Conservation (phyloP, 192 early-diverging fungal genomes). For the Rhizophagus prolifer region DNA sequence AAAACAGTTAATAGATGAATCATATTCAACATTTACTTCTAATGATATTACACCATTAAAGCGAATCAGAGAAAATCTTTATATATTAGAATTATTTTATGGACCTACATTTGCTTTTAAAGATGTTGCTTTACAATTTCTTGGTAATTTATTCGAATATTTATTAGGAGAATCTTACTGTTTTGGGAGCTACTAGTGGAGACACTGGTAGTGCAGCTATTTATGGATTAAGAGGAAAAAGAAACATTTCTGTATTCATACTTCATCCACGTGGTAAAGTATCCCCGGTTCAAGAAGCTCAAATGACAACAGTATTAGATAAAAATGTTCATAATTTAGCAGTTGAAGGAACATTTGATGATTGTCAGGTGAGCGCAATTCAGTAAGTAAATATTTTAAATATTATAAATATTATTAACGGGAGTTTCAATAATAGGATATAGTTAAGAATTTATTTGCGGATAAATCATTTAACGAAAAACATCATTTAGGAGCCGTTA, state of each 20-base stretch:
- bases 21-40: conserved; percentile 78
- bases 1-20: conserved; percentile 59
- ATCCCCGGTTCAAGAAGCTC: conserved; percentile 93
- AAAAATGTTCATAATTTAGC: conserved; percentile 91
- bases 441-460: conserved; percentile 88
- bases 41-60: conserved; percentile 76
- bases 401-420: too few relatives aligned
- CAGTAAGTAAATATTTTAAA: neutral
- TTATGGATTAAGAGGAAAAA: conserved; percentile 91
- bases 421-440: conserved; percentile 55
- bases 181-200: conserved; percentile 94
- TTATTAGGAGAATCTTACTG: conserved; percentile 86
- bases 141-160: conserved; percentile 98
- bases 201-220: conserved; percentile 99
- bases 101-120: conserved; percentile 99
- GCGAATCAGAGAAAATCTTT: conserved; percentile 61
- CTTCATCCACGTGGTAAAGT: conserved; percentile 88
- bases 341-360: conserved; percentile 95
- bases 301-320: conserved; percentile 97
- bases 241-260: conserved; percentile 91
- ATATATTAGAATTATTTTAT: conserved; percentile 91
- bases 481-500: conserved; percentile 89
- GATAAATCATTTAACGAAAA: conserved; percentile 70
- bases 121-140: conserved; percentile 94
- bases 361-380: conserved; percentile 66